These are phyloP conservation scores for Ogataea pini DNA, from an alignment of 805 yeast species.

Conservation along the genomic window DNA sequence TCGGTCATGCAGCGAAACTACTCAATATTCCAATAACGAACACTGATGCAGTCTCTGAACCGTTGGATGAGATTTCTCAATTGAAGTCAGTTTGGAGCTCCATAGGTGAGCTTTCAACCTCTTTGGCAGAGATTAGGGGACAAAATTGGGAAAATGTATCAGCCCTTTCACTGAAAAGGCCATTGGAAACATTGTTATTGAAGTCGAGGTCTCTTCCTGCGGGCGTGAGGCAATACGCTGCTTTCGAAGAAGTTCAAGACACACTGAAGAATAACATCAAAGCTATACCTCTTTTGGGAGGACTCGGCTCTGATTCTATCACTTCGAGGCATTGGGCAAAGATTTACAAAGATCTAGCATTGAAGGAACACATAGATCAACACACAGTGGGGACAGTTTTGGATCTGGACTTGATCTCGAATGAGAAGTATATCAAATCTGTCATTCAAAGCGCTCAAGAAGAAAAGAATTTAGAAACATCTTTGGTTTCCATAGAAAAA, in stretches of 20 bases:
- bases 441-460: constrained; percentile 67
- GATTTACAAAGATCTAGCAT: constrained; percentile 38
- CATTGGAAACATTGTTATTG: constrained; percentile 51
- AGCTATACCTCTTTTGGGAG: constrained; percentile 40
- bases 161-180: constrained; percentile 44
- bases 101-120: constrained; percentile 51
- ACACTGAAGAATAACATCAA: constrained; percentile 43
- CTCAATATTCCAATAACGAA: constrained; percentile 37
- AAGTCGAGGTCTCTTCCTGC: constrained; percentile 54
- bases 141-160: constrained; percentile 52
- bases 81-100: constrained; percentile 65
- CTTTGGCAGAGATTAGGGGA: constrained; percentile 43
- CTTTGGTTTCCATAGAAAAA: constrained; percentile 48
- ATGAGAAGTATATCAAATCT: constrained; percentile 48
- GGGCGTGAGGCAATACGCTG: constrained; percentile 63
- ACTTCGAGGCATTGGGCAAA: constrained; percentile 67
- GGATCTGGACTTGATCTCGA: constrained; percentile 48
- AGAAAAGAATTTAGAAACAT: constrained; percentile 64
- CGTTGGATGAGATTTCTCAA: constrained; percentile 53
- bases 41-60: constrained; percentile 31
- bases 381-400: constrained; percentile 62
- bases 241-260: constrained; percentile 59
- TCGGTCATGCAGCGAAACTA: constrained; percentile 37
- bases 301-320: constrained; percentile 57
- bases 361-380: constrained; percentile 18